Conservation (phyloP, 2,329 filamentous ascomycete genomes). For the Colletotrichum sp. region DNA sequence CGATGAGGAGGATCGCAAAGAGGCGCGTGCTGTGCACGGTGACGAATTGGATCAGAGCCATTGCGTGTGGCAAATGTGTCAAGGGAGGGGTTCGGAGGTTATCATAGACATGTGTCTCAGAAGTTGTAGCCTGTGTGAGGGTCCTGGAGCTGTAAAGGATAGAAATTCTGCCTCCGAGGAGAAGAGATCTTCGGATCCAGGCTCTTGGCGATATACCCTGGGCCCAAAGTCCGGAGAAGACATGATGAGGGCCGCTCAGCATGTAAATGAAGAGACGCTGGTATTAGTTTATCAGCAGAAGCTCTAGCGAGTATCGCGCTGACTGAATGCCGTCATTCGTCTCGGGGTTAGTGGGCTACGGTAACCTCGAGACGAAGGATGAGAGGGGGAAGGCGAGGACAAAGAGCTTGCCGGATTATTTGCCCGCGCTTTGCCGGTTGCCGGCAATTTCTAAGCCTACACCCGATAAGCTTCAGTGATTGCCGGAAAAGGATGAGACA, state of each 20-base stretch:
- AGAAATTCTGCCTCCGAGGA: background rate
- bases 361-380: background rate
- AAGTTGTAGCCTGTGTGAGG: background rate
- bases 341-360: background rate
- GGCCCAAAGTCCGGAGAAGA: background rate
- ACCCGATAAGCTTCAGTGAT: background rate
- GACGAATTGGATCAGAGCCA: background rate
- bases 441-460: background rate
- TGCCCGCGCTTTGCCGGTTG: background rate
- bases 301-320: background rate
- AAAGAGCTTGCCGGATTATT: background rate
- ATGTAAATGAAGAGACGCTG: background rate
- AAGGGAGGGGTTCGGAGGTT: background rate
- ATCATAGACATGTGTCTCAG: background rate
- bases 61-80: background rate
- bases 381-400: background rate
- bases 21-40: background rate
- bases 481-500: background rate
- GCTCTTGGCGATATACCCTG: background rate
- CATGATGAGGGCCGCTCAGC: background rate
- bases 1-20: conserved; percentile 2
- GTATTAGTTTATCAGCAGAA: background rate
- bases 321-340: background rate
- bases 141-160: background rate
- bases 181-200: background rate